Percentiles rank a stretch among this genome's conserved stretches.
Conservation (phyloP, 495 filamentous ascomycete species). For the Aspergillus sclerotiicarbonarius region DNA sequence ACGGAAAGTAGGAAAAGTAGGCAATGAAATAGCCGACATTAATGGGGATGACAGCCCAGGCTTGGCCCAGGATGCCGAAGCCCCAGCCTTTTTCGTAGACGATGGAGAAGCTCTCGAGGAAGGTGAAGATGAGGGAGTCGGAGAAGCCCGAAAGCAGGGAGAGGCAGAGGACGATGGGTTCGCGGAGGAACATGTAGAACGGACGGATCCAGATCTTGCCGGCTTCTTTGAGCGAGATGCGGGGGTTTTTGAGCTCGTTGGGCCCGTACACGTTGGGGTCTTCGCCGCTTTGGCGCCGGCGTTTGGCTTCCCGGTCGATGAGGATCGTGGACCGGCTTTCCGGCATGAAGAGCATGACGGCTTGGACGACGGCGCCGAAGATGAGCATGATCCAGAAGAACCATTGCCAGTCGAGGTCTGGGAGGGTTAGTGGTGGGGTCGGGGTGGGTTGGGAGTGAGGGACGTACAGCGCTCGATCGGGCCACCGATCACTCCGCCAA, state of each 20-base stretch:
- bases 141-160: conserved; percentile 71
- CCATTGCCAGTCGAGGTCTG: conserved; percentile 64
- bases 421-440: not conserved
- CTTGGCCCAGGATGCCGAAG: conserved; percentile 54
- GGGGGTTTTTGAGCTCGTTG: conserved; percentile 53
- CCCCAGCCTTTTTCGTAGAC: conserved; percentile 62
- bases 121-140: conserved; percentile 77
- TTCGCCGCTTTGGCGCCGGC: conserved; percentile 55
- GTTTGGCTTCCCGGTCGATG: conserved; percentile 63
- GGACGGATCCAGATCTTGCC: conserved; percentile 63
- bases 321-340: conserved; percentile 67
- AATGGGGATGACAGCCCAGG: conserved; percentile 58
- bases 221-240: conserved; percentile 55
- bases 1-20: conserved; percentile 64
- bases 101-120: conserved; percentile 62
- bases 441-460: not conserved
- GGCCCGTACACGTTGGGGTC: conserved; percentile 59
- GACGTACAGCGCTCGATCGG: conserved; percentile 58
- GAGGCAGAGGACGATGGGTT: conserved; percentile 69
- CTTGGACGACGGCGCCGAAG: conserved; percentile 62
- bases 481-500: conserved; percentile 77
- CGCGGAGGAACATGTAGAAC: conserved; percentile 71
- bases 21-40: conserved; percentile 62
- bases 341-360: conserved; percentile 63
- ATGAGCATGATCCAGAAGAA: conserved; percentile 79